Evolutionary conservation across 495 filamentous ascomycete genomes (phyloP), one percentile per base, ranked within the genome.

Genomic region (Podospora bellae-mahoneyi): DNA sequence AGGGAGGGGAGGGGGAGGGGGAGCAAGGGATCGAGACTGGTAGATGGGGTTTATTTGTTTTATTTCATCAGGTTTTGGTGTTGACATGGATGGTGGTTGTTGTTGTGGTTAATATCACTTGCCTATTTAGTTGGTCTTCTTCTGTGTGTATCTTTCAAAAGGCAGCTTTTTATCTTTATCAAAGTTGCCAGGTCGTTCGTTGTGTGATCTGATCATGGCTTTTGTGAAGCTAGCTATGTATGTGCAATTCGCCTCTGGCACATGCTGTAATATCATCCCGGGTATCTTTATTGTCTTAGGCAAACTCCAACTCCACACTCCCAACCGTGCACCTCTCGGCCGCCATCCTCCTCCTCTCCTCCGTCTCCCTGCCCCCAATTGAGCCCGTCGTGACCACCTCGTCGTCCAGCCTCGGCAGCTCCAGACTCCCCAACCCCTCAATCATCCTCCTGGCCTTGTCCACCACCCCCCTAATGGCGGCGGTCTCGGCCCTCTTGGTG

Each of bases 401-500:
- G 64, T 73, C 69, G 20, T 70, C 66, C 30, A 66, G 58, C 32
- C 66, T 63, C 16, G 78, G 69, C 1, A 77, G 62, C 66, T 78
- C 75, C 28, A 82, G 80, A 48, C 82, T 84, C 23, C 84, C 83
- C 54, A 96, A 74, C 39, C 85, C 86, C 66, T 87, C 86, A 65
- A 97, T 78, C 15, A 90, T 79, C n/a, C 81, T 78, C 72, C 90
- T 86, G 20, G 96, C 88, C 69, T 90, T 91, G 57, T 85, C 87
- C 68, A 90, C 91, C 65, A 90, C 87, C 73, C 84, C 85, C 64
- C 86, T 82, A 68, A 96, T 90, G 53, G 89, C 86, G 32, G 91
- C 84, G 1, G 92, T 93, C 79, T 98, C 94, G n/a, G 84, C 85
- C 69, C 85, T 86, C 66, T 87, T 89, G 68, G 80, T 83, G 69